phyloP scores from a whole-genome alignment of 2,329 filamentous ascomycete genomes.

The Diaporthe sp. region DNA sequence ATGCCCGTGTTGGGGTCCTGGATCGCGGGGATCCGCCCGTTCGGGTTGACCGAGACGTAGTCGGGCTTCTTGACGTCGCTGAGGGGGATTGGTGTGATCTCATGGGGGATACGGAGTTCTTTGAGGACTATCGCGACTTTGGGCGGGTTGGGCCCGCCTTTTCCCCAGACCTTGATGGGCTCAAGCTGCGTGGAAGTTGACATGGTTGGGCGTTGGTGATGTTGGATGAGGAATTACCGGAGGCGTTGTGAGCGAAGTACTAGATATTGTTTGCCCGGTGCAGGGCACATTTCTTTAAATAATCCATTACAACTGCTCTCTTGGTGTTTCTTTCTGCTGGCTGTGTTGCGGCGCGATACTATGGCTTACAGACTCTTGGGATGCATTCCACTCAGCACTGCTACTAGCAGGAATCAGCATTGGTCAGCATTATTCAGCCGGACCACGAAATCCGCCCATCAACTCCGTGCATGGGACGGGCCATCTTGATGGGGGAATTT shows the following conservation, averaged over 20 bases:
- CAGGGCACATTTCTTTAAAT: background rate
- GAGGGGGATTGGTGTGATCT: conserved; percentile 43
- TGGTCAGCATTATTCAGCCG: conserved; percentile 12
- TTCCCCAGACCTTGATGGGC: conserved; percentile 48
- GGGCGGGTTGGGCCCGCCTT: conserved; percentile 47
- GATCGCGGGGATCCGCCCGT: conserved; percentile 35
- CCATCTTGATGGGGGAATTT: background rate
- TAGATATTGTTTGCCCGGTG: background rate
- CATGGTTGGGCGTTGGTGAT: conserved; percentile 2
- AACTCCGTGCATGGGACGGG: background rate
- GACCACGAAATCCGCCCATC: too few species aligned
- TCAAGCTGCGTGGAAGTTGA: conserved; percentile 44
- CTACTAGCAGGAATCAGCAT: background rate
- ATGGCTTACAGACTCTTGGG: background rate
- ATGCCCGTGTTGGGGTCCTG: conserved; percentile 58
- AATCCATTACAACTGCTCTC: background rate
- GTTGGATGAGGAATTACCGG: background rate
- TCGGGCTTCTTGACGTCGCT: conserved; percentile 23
- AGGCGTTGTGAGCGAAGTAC: too few species aligned
- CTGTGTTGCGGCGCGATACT: background rate
- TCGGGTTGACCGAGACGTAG: conserved; percentile 30
- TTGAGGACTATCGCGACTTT: conserved; percentile 49
- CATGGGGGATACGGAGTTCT: conserved; percentile 50
- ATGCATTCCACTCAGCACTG: background rate
- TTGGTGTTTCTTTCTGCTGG: background rate